A percentile compares a stretch with the other conserved stretches of the same genome.
phyloP scores from a whole-genome alignment of 139 green algal genomes.

The Coelastrella sp. region DNA sequence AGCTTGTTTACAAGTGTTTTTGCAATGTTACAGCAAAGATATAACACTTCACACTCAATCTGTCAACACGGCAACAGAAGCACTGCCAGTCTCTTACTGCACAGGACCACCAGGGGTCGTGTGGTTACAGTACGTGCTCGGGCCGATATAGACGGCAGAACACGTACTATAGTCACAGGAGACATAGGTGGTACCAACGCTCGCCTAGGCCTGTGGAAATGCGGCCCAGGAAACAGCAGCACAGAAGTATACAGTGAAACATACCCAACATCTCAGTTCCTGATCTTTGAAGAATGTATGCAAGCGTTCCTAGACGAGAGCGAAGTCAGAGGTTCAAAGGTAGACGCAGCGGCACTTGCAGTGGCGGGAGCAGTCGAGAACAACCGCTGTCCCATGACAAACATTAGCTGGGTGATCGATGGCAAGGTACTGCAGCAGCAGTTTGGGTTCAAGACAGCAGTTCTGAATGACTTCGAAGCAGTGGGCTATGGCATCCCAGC shows the following conservation, averaged over 20 bases:
- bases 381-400: constrained; percentile 91
- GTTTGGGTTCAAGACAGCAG: constrained; percentile 65
- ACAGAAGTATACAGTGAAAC: constrained; percentile 55
- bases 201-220: constrained; percentile 84
- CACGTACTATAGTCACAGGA: constrained; percentile 50
- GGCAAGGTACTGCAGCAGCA: constrained; percentile 62
- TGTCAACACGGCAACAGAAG: neutral
- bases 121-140: neutral
- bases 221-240: constrained; percentile 5
- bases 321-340: constrained; percentile 7
- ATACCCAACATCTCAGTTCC: constrained; percentile 71
- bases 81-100: neutral
- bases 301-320: constrained; percentile 58
- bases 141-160: neutral
- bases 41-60: neutral
- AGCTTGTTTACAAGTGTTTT: too few species aligned
- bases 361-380: constrained; percentile 85
- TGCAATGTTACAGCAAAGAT: neutral
- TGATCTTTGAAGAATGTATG: constrained; percentile 54
- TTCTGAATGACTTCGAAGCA: constrained; percentile 97
- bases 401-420: constrained; percentile 87
- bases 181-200: constrained; percentile 97
- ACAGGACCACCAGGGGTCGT: neutral
- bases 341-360: constrained; percentile 67
- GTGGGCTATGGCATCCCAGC: constrained; percentile 90